Evolutionary conservation across 2,329 filamentous ascomycete genomes (phyloP), one percentile per base, ranked within the genome.

Genomic region (Pseudocercospora fijiensis): DNA sequence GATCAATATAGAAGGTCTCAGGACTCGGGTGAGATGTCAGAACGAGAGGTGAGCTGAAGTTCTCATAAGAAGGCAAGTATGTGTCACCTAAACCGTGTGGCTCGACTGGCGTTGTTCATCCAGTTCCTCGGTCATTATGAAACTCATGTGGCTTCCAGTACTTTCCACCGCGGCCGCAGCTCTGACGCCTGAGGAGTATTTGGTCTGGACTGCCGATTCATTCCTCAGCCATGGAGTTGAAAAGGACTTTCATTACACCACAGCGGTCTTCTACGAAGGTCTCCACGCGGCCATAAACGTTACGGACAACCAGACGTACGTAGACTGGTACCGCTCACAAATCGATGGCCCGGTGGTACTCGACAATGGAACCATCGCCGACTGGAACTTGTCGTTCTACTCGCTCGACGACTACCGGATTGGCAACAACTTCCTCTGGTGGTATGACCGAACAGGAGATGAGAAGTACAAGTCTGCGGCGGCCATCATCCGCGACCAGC

Each of bases 331-430:
- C 28, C 47, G 56, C n/a, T 66, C 65, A 3, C 67, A 67, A 27
- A 66, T 69, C 26, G 67, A 69, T 8, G 81, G 83, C 57, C 75
- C 76, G 0, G 76, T 85, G 7, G 79, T 86, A 2, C 69, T 76
- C 1, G 69, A 75, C n/a, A 73, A 84, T 45, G 84, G 84, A 11
- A 80, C 78, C 4, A 75, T 85, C 61, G 73, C 74, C 13, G 75
- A 76, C 18, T 86, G 82, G 76, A 77, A 82, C 60, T 73, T 78
- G 13, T 73, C 74, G 2, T 80, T 78, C 69, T 82, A 85, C 75
- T 83, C 73, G 0, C 65, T 77, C n/a, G 75, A 77, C 57, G 69
- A 75, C 27, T 67, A 76, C 18, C 71, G 70, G 47, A 71, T 66
- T 22, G 75, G 72, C 11, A 75, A 73, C 60, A 67, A 67, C 4